Evolutionary conservation across 139 green algal species (phyloP), one percentile per base, ranked within the genome.

Genomic region (Micractinium conductrix): DNA sequence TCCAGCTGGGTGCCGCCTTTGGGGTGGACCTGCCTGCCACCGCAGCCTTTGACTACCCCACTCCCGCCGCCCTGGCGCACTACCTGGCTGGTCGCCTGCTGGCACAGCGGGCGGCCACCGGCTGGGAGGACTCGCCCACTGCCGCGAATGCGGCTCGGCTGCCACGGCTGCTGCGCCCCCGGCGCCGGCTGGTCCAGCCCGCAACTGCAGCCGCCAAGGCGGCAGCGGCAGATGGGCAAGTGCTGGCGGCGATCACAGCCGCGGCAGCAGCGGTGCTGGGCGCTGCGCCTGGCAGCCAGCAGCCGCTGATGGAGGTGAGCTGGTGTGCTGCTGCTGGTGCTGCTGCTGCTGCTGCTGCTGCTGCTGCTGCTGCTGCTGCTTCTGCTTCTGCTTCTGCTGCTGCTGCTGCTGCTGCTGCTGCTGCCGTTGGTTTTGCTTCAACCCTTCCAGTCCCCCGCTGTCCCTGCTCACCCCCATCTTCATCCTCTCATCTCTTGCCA

Each of bases 1-100:
- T 92, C 26, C 40, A 80, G 0, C 38, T 92, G 0, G 28, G 45
- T 14, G 33, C 62, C 19, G 42, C 30, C 7, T 85, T 92, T 58
- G 84, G 78, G 6, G 1, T 86, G 1, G 50, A 83, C 7, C 80
- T 94, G 55, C 82, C 90, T 0, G 71, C 79, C 28, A 94, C 91
- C 2, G 55, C 78, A 0, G 55, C 91, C 3, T 95, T 94, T 62
- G 93, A 96, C 79, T 88, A 92, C 85, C 93, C 92, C 26, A 93
- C 91, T 5, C 63, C 89, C 8, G 37, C 48, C 2, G 81, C 87
- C 14, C 75, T 96, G n/a, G 55, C 81, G 6, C 3, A 14, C 12
- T 60, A n/a, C 55, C 4, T 85, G 2, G 42, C 72, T 2, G 22
- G 42, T 8, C 70, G 26, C 30, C 67, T 86, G 70, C 37, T 53